A percentile compares a stretch with the other conserved stretches of the same genome.
phyloP scores from a whole-genome alignment of 208 protist species.

The Crithidia thermophila region DNA sequence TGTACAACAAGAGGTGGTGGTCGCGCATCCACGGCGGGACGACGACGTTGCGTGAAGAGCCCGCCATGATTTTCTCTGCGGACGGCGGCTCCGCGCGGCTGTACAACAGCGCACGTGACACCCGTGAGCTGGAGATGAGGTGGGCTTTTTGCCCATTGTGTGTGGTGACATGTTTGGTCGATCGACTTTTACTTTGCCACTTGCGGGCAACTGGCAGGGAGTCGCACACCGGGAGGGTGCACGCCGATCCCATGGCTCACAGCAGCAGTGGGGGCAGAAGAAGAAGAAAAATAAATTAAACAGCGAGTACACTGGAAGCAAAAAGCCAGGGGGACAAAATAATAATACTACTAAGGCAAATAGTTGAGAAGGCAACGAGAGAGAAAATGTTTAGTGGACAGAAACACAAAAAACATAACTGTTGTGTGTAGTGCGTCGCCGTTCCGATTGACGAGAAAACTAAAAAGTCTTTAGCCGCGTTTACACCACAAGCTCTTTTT shows the following conservation, averaged over 20 bases:
- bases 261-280: neutral
- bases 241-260: neutral
- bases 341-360: too few relatives aligned
- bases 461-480: too few relatives aligned
- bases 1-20: neutral
- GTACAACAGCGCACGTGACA: neutral
- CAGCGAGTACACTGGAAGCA: slow-evolving; percentile 1
- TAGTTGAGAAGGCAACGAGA: too few relatives aligned
- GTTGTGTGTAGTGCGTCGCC: too few relatives aligned
- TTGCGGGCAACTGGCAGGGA: slow-evolving; percentile 1
- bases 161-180: neutral
- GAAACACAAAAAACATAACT: too few relatives aligned
- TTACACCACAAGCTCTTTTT: too few relatives aligned
- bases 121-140: neutral
- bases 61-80: too few relatives aligned
- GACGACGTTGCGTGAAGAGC: too few relatives aligned
- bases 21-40: slow-evolving; percentile 4
- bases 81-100: neutral
- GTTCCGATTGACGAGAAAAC: too few relatives aligned
- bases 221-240: neutral
- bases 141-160: neutral
- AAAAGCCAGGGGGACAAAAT: slow-evolving; percentile 22
- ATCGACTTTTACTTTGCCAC: neutral
- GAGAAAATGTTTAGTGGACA: too few relatives aligned
- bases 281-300: neutral